Evolutionary conservation across 148 eudicot genomes (phyloP), one percentile per base, ranked within the genome.

Genomic region (Rhododendron vialii): DNA sequence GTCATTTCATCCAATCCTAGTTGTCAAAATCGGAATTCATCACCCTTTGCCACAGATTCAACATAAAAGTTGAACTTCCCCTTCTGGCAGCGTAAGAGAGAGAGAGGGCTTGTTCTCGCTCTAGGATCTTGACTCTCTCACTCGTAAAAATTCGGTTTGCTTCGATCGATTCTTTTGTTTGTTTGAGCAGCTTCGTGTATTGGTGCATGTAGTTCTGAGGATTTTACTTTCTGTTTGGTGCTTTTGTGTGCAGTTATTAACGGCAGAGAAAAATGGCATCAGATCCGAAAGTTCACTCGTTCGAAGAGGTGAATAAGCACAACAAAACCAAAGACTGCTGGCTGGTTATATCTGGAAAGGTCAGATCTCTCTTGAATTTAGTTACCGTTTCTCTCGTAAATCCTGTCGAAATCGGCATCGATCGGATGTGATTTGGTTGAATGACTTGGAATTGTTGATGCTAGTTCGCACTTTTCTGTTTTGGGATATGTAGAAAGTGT

Each of bases 251-350:
- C 86, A 81, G 84, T 65, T 65, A 3, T 18, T 55, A 74, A 84
- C 76, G 80, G 88, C 76, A 76, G 36, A 59, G 15, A 41, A 85
- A 20, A 80, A 91, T 90, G 92, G 88, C 87, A 55, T 67, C 94
- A 77, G 94, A 89, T 89, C 89, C 84, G 41, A 91, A 91, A 82
- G 43, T 87, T 83, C 86, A 85, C 50, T 55, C 47, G n/a, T 92
- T 91, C 50, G 92, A 91, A 85, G 94, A 92, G 45, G 93, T 91
- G 26, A 84, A 88, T 2, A 87, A 89, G 90, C 94, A 92, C 88
- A 87, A 91, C 88, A 86, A 86, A 30, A 80, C 86, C 30, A 83
- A 89, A 67, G 94, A 92, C 85, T 92, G 94, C 81, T 92, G 94
- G 94, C 87, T 92, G 1, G 84, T 92, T 22, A 83, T 92, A 69